Conservation (phyloP, 164 flowering plant species). For the Macadamia integrifolia region DNA sequence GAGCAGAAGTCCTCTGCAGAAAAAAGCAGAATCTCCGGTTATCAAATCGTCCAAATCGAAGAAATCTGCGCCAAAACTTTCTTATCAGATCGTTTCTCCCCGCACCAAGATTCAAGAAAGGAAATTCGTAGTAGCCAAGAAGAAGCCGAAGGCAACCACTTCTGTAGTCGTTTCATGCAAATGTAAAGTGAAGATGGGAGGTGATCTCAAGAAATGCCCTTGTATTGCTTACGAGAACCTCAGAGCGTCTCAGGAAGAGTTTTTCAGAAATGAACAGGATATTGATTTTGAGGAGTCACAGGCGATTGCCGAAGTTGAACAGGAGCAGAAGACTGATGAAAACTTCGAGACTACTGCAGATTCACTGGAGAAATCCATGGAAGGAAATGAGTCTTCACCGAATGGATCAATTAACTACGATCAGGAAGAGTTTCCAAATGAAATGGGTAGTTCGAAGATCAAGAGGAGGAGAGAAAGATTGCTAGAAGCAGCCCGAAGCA, state of each 20-base stretch:
- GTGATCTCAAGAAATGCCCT: conserved; percentile 46
- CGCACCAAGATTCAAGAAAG: conserved; percentile 58
- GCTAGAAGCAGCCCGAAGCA: conserved; percentile 55
- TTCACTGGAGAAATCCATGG: no score
- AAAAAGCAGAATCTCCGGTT: conserved; percentile 27
- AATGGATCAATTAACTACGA: conserved; percentile 5
- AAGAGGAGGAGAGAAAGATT: conserved; percentile 63
- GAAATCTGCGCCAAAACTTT: conserved; percentile 41
- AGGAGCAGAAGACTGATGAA: no score
- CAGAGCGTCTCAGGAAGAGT: conserved; percentile 80
- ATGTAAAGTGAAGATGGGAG: conserved; percentile 36
- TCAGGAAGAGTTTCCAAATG: conserved; percentile 12
- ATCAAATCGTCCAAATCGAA: conserved; percentile 40
- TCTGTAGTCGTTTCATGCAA: conserved; percentile 30
- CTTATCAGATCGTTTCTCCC: conserved; percentile 28
- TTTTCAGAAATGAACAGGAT: conserved; percentile 22
- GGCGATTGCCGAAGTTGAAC: no score
- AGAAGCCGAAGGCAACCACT: conserved; percentile 30
- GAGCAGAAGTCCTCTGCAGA: conserved; percentile 23
- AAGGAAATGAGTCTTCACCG: no score
- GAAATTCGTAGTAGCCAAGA: conserved; percentile 78
- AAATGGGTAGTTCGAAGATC: conserved; percentile 28
- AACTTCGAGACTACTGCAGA: no score
- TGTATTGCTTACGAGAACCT: conserved; percentile 77
- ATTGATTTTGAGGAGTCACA: no score